Percentiles rank a stretch among this genome's conserved stretches.
Evolutionary conservation across 495 filamentous ascomycete species (phyloP).

Genomic region (Daldinia vernicosa): DNA sequence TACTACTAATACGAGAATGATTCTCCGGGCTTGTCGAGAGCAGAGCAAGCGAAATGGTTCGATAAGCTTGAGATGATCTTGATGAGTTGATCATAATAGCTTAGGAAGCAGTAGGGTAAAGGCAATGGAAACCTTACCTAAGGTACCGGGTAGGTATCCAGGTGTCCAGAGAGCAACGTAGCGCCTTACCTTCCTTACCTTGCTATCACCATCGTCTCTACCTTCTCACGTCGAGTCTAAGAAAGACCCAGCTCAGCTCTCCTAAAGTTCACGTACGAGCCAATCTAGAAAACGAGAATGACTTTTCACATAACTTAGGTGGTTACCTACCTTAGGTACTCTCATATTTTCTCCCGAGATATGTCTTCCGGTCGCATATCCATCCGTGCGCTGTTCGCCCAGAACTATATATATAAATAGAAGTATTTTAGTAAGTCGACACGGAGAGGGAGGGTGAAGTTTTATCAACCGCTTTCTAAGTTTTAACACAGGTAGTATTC

Average conservation of each 20-base stretch:
- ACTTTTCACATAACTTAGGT: not conserved
- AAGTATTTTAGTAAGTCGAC: not conserved
- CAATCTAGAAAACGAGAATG: not conserved
- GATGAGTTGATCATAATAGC: not conserved
- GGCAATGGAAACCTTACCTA: not conserved
- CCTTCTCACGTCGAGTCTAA: not conserved
- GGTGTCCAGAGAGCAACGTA: not conserved
- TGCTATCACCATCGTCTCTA: not conserved
- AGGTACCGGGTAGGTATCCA: no score
- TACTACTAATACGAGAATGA: not conserved
- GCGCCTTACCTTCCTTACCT: not conserved
- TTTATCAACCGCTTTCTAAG: not conserved
- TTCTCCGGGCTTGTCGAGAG: not conserved
- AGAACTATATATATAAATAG: not conserved
- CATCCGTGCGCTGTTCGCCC: not conserved
- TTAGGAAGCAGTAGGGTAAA: not conserved
- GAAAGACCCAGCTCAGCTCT: not conserved
- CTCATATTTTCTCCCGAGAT: not conserved
- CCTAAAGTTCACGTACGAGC: not conserved
- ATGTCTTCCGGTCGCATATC: not conserved
- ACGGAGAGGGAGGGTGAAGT: not conserved
- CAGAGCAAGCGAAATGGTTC: not conserved
- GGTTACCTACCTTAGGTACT: no score
- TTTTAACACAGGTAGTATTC: not conserved
- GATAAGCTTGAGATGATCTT: not conserved